These are phyloP conservation scores for Teratosphaeria gauchensis DNA, from an alignment of 2,329 filamentous ascomycete species.

Conservation along the genomic window DNA sequence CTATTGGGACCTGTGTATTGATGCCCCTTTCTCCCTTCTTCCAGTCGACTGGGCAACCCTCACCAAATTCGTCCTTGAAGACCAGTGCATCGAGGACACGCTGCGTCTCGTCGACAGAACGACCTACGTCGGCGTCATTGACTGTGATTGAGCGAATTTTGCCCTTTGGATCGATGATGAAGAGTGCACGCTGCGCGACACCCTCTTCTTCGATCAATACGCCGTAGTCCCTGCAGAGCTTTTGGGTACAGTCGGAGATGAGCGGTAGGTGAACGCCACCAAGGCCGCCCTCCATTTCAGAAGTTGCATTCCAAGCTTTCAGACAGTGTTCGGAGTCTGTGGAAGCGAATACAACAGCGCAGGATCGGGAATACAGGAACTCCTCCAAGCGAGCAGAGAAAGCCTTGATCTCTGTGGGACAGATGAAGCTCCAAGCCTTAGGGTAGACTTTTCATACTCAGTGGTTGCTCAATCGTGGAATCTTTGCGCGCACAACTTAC, in stretches of 20 bases:
- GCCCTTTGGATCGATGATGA: constrained; percentile 57
- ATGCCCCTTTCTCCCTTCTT: constrained; percentile 24
- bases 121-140: constrained; percentile 56
- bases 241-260: constrained; percentile 52
- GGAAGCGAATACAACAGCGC: constrained; percentile 50
- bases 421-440: constrained; percentile 60
- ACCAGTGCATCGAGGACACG: constrained; percentile 46
- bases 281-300: constrained; percentile 52
- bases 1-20: constrained; percentile 15
- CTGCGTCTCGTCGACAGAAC: constrained; percentile 54
- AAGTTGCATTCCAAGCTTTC: constrained; percentile 49
- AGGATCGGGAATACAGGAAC: constrained; percentile 48
- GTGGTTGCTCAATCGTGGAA: neutral
- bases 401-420: constrained; percentile 56
- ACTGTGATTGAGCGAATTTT: constrained; percentile 52
- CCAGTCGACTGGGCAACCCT: constrained; percentile 28
- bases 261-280: constrained; percentile 53
- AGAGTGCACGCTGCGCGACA: constrained; percentile 53
- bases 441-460: constrained; percentile 40
- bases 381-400: constrained; percentile 53
- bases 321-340: constrained; percentile 53
- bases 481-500: neutral
- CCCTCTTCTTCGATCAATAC: constrained; percentile 56
- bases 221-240: constrained; percentile 52
- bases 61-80: constrained; percentile 34